Evolutionary conservation across 2,329 filamentous ascomycete species (phyloP), one percentile per base, ranked within the genome.

Genomic region (Colletotrichum trifolii): DNA sequence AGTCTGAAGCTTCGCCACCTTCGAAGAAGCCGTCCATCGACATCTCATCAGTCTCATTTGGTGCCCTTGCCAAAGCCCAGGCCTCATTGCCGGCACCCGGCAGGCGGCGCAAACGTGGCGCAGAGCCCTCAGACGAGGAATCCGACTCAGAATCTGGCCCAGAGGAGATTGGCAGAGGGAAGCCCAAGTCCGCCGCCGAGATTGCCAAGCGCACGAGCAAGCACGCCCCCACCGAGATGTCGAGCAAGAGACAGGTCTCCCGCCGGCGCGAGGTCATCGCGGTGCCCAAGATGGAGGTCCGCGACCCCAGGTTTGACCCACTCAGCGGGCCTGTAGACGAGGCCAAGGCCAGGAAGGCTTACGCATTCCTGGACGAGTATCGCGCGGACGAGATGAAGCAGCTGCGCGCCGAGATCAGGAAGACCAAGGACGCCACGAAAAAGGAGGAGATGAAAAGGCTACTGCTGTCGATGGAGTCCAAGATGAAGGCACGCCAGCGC

Each of bases 281-380:
- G 2, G 77, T 83, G 12, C 83, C 85, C 62, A 92, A 91, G 74
- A 80, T 84, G 2, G 77, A 82, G 46, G 71, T 83, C 17, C 90
- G 95, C 59, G 96, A 99, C 77, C 96, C 96, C 15, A 91, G 96
- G 54, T 99, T 99, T 80, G 93, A 96, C 68, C 85, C 89, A 1
- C 75, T 89, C 11, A 77, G 83, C 43, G 74, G 75, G 45, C 74
- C 72, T 62, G 76, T 82, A 25, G 87, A 92, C 74, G 86, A 85
- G 74, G 78, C 80, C 54, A 86, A 85, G 68, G 78, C 89, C 39
- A 86, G 85, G 65, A 89, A 88, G 70, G 92, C 93, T 39, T 99
- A 99, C 79, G 84, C 89, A 3, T 99, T 99, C 80, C 81, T 99
- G 55, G 88, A 94, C 71, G 90, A 93, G 67, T 98, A 98, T 80